Conservation (phyloP, 129 eudicot genomes). For the Tanacetum coccineum region DNA sequence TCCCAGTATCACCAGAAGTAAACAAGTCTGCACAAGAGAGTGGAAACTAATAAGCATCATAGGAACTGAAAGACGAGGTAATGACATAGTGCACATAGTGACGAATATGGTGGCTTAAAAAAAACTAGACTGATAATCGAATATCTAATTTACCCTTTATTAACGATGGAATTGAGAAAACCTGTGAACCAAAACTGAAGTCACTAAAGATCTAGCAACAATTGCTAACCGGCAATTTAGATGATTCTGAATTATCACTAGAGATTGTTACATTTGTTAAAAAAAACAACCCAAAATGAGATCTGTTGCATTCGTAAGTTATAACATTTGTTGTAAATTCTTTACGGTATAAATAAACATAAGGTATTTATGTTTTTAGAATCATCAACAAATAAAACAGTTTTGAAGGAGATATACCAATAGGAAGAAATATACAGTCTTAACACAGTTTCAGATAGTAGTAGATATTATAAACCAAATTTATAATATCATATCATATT, state of each 20-base stretch:
- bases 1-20: conserved; percentile 64
- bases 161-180: background rate
- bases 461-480: background rate
- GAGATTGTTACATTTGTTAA: background rate
- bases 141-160: conserved; percentile 11
- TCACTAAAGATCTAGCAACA: too few species aligned
- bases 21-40: conserved; percentile 65
- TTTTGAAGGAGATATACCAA: background rate
- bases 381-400: background rate
- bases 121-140: too few species aligned
- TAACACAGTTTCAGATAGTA: conserved; percentile 2
- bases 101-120: background rate
- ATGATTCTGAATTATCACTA: background rate
- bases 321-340: background rate
- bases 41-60: background rate
- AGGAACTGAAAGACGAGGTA: background rate
- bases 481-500: background rate
- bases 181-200: conserved; percentile 10
- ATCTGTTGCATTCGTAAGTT: background rate
- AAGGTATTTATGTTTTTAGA: too few species aligned
- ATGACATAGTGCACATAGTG: background rate
- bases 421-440: background rate
- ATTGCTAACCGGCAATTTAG: background rate
- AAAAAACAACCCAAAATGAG: background rate
- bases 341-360: background rate